These are phyloP conservation scores for Aspergillus candidus DNA, from an alignment of 2,329 filamentous ascomycete genomes.

Conservation along the genomic window DNA sequence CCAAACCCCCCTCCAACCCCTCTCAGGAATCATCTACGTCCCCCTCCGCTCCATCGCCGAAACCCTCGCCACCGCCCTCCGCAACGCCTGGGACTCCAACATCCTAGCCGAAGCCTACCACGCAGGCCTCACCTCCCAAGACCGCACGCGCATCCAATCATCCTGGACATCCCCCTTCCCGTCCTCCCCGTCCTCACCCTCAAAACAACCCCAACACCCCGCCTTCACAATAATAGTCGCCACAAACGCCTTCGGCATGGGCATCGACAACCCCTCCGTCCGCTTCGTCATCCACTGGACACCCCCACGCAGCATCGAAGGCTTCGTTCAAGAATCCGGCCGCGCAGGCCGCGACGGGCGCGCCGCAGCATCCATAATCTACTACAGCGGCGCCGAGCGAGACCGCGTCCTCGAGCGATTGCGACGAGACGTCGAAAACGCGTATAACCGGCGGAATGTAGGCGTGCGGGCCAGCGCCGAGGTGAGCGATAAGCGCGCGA, in stretches of 20 bases:
- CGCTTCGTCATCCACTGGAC: constrained; percentile 95
- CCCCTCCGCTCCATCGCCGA: constrained; percentile 37
- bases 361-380: constrained; percentile 78
- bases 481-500: constrained; percentile 29
- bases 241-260: constrained; percentile 96
- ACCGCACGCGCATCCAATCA: constrained; percentile 52
- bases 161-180: constrained; percentile 32
- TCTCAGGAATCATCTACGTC: constrained; percentile 46
- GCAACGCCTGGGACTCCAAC: constrained; percentile 19
- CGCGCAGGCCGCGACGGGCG: constrained; percentile 86
- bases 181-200: constrained; percentile 1
- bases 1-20: constrained; percentile 22
- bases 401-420: constrained; percentile 61
- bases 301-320: constrained; percentile 87
- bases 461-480: constrained; percentile 37
- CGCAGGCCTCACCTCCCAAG: constrained; percentile 64
- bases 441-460: constrained; percentile 25
- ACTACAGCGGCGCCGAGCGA: constrained; percentile 82
- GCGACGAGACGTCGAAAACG: constrained; percentile 37
- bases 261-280: constrained; percentile 92
- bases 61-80: constrained; percentile 34
- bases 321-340: constrained; percentile 92
- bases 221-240: constrained; percentile 91
- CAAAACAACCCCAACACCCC: constrained; percentile 28
- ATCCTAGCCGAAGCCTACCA: constrained; percentile 44